Conservation (phyloP, 495 filamentous ascomycete species). For the Penicillium ucsense region DNA sequence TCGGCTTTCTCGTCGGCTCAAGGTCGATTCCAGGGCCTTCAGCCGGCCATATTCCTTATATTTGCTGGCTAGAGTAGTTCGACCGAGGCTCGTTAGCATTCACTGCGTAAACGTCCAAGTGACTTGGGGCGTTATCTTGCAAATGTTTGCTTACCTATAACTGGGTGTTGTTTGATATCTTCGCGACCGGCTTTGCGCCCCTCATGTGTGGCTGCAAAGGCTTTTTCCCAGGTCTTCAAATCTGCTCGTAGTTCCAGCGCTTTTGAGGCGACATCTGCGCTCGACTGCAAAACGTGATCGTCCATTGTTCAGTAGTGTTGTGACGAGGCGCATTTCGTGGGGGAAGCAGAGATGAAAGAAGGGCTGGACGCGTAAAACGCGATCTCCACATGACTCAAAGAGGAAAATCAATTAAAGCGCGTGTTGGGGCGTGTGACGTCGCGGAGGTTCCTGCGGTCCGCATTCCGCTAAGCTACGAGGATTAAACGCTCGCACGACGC, state of each 20-base stretch:
- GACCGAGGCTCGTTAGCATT: no score
- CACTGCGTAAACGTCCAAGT: no score
- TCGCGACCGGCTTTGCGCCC: slow-evolving; percentile 71
- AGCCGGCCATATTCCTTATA: slow-evolving; percentile 83
- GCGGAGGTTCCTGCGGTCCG: no score
- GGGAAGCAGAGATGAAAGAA: not conserved
- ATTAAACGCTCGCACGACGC: no score
- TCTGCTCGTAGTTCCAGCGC: slow-evolving; percentile 50
- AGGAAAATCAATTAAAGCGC: no score
- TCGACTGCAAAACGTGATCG: slow-evolving; percentile 10
- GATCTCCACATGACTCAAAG: not conserved
- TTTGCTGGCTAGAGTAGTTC: slow-evolving; percentile 53
- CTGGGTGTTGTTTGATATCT: slow-evolving; percentile 77
- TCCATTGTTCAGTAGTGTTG: slow-evolving; percentile 23
- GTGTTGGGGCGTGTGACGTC: no score
- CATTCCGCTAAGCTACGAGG: no score
- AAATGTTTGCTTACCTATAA: slow-evolving; percentile 51
- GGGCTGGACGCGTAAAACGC: slow-evolving; percentile 2
- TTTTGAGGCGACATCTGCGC: slow-evolving; percentile 17
- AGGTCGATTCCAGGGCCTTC: slow-evolving; percentile 43
- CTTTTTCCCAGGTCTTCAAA: slow-evolving; percentile 78
- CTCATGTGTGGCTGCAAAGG: slow-evolving; percentile 56
- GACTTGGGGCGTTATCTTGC: no score
- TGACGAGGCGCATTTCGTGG: not conserved
- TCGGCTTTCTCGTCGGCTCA: slow-evolving; percentile 15